Conservation (phyloP, 306 rosid genomes). For the Cucurbita argyrosperma region DNA sequence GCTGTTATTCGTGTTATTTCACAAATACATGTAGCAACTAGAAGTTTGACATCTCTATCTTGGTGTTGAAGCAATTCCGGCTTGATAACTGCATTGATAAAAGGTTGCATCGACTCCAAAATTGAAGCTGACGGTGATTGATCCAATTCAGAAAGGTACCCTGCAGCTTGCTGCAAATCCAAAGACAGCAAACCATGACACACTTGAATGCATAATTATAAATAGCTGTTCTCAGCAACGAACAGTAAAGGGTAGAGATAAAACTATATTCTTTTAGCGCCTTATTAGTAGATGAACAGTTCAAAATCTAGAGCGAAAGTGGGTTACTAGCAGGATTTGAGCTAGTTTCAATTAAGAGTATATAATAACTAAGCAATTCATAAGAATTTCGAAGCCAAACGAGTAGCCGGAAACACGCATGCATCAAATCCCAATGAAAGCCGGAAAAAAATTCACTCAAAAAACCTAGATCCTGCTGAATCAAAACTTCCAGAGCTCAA, state of each 20-base stretch:
- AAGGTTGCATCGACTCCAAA: slow-evolving; percentile 77
- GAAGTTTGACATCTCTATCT: slow-evolving; percentile 90
- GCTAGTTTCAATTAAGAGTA: background rate
- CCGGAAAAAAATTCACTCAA: background rate
- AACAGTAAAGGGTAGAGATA: background rate
- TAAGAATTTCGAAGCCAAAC: background rate
- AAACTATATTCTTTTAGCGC: background rate
- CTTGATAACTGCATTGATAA: slow-evolving; percentile 59
- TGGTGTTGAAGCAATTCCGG: slow-evolving; percentile 87
- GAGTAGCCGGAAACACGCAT: background rate
- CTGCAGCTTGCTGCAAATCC: slow-evolving; percentile 70
- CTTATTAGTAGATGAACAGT: background rate
- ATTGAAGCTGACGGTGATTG: slow-evolving; percentile 68
- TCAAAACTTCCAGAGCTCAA: background rate
- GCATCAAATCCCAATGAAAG: background rate
- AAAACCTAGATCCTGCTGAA: slow-evolving; percentile 3
- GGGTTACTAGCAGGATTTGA: background rate
- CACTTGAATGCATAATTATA: background rate
- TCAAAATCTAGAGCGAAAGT: background rate
- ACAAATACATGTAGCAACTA: slow-evolving; percentile 84
- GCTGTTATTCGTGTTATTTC: slow-evolving; percentile 98
- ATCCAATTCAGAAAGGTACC: slow-evolving; percentile 79
- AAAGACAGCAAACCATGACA: slow-evolving; percentile 4
- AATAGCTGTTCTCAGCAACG: background rate
- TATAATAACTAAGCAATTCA: background rate